Evolutionary conservation across 1,284 basidiomycete species (phyloP), one percentile per base, ranked within the genome.

Genomic region (Irpex sp.): DNA sequence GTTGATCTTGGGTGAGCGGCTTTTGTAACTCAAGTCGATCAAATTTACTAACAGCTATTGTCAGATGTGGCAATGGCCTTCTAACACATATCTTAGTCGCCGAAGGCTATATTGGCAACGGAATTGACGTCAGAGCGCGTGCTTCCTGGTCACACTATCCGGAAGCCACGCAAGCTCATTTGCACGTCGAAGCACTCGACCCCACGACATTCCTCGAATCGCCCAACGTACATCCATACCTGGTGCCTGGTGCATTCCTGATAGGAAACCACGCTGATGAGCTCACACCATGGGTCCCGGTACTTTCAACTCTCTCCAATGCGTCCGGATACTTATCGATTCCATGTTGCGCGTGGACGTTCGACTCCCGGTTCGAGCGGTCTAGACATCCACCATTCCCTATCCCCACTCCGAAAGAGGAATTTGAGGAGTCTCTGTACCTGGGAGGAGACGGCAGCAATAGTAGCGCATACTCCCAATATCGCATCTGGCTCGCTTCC

Each of bases 221-320:
- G 2, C 36, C 55, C 1, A 40, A 9, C 52, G 60, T 62, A 11
- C 66, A 69, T 59, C 68, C 68, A 6, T 72, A 70, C 60, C 69
- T 80, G 13, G 69, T 70, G 7, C 74, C 75, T 2, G 86, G 82
- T 0, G 77, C 82, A 0, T 98, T 97, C 76, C 76, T 98, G 59
- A 91, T 99, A 57, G 96, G 93, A 8, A 98, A 98, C 76, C 96
- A 99, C 74, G 92, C 96, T 0, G 96, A 99, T 76, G 96, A 99
- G 71, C 81, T 99, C 15, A 97, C 96, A 55, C 94, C 93, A 0
- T 96, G 93, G 93, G 76, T 93, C 3, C 89, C 94, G 0, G 80
- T 95, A 0, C 77, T 94, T 5, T 82, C 89, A 0, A 85, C 91
- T 0, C 74, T 91, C 5, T 72, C 79, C 36, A 70, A 71, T 4